phyloP scores from a whole-genome alignment of 129 eudicot genomes.

The Lactuca saligna region DNA sequence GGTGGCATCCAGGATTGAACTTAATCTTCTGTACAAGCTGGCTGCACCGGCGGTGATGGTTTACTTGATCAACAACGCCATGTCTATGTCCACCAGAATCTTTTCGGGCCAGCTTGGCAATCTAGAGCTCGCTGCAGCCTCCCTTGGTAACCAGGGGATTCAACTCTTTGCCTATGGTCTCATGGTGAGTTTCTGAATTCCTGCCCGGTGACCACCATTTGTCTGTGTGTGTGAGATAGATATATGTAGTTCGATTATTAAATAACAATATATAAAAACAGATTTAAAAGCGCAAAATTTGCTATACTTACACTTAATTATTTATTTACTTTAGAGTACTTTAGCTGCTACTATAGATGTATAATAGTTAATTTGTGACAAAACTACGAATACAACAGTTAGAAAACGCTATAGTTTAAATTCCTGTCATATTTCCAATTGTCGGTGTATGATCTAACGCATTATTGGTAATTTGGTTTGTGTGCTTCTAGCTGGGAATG shows the following conservation, averaged over 20 bases:
- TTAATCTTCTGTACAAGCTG: constrained; percentile 41
- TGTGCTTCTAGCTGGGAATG: constrained; percentile 68
- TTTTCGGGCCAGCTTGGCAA: constrained; percentile 83
- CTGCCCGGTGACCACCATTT: background rate
- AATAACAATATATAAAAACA: too few species aligned
- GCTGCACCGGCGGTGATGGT: constrained; percentile 68
- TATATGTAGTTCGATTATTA: too few species aligned
- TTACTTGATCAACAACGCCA: constrained; percentile 65
- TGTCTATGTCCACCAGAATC: constrained; percentile 67
- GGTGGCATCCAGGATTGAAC: constrained; percentile 50
- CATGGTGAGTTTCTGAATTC: constrained; percentile 31
- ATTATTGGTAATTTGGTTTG: background rate
- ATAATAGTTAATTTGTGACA: too few species aligned
- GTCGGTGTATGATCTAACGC: background rate
- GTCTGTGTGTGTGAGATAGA: background rate
- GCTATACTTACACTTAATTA: too few species aligned
- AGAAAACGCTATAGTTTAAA: background rate
- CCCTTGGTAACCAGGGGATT: constrained; percentile 68
- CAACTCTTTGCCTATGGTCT: constrained; percentile 64
- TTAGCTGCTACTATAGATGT: too few species aligned
- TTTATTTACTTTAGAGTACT: too few species aligned
- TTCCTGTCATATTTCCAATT: too few species aligned
- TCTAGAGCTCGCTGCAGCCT: constrained; percentile 54
- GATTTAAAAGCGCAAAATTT: too few species aligned
- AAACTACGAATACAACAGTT: background rate